A percentile compares a stretch with the other conserved stretches of the same genome.
phyloP scores from a whole-genome alignment of 2,329 filamentous ascomycete species.

The Fonsecaea erecta region DNA sequence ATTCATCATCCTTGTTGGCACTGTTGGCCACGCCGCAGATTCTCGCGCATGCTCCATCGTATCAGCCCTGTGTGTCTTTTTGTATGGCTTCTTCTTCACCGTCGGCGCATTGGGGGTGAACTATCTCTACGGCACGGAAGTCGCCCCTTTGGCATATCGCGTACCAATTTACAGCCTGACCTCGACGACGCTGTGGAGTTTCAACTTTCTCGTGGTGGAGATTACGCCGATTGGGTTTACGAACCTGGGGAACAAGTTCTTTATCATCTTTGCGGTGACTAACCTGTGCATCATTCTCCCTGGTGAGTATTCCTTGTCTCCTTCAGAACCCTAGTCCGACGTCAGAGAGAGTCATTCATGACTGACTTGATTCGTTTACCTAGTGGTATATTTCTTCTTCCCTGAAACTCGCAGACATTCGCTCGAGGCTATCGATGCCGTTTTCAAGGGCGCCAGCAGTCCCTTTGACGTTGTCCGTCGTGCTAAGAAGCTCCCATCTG shows the following conservation, averaged over 20 bases:
- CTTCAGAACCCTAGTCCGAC: neutral
- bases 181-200: neutral
- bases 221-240: constrained; percentile 2
- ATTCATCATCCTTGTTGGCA: neutral
- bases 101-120: neutral
- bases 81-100: constrained; percentile 2
- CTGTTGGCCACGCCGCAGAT: neutral
- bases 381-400: constrained; percentile 2
- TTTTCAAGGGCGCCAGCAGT: neutral
- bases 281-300: neutral
- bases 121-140: constrained; percentile 2
- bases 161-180: constrained; percentile 4
- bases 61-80: neutral
- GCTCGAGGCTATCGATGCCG: neutral
- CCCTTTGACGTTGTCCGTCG: neutral
- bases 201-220: constrained; percentile 1
- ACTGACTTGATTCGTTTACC: neutral
- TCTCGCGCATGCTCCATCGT: neutral
- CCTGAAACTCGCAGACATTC: neutral
- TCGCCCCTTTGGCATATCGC: constrained; percentile 2
- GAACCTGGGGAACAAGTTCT: neutral
- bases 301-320: neutral
- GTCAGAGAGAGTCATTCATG: neutral
- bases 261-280: neutral
- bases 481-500: neutral